Evolutionary conservation across 768 basidiomycete species (phyloP).

Genomic region (Mycena olivaceomarginata): DNA sequence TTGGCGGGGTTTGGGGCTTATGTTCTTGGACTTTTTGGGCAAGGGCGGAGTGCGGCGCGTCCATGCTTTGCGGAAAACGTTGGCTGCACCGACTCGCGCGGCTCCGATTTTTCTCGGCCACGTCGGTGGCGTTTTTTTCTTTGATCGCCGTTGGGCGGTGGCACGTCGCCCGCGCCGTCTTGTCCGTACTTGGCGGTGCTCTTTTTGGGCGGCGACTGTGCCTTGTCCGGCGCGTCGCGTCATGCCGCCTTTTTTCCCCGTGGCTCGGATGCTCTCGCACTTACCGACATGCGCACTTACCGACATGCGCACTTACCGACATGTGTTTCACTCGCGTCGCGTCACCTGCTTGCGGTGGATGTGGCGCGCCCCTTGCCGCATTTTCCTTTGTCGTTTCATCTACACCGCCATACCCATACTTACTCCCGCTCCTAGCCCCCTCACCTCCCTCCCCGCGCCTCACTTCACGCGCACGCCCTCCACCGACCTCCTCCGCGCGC

Average conservation of each 20-base stretch:
- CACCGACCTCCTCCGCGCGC: constrained; percentile 86
- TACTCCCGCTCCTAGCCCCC: constrained; percentile 70
- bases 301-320: background rate
- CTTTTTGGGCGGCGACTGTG: background rate
- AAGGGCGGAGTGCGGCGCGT: too few relatives aligned
- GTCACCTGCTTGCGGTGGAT: background rate
- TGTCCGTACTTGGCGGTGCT: too few relatives aligned
- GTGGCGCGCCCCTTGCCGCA: too few relatives aligned
- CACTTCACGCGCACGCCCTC: constrained; percentile 89
- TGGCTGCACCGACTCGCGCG: too few relatives aligned
- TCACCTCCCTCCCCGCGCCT: constrained; percentile 90
- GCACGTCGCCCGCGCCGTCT: too few relatives aligned
- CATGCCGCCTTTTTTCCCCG: background rate
- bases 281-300: background rate
- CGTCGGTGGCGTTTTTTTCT: too few relatives aligned
- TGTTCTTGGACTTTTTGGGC: too few relatives aligned
- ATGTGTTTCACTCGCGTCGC: background rate
- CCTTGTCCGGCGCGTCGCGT: background rate
- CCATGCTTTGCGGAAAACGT: too few relatives aligned
- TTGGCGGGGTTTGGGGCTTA: background rate
- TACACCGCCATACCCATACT: constrained; percentile 4
- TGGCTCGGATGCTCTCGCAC: background rate
- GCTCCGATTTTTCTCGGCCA: too few relatives aligned
- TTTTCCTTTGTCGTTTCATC: too few relatives aligned
- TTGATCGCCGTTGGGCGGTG: too few relatives aligned